Conservation (phyloP, 2,329 filamentous ascomycete species). For the Aquanectria penicillioides region DNA sequence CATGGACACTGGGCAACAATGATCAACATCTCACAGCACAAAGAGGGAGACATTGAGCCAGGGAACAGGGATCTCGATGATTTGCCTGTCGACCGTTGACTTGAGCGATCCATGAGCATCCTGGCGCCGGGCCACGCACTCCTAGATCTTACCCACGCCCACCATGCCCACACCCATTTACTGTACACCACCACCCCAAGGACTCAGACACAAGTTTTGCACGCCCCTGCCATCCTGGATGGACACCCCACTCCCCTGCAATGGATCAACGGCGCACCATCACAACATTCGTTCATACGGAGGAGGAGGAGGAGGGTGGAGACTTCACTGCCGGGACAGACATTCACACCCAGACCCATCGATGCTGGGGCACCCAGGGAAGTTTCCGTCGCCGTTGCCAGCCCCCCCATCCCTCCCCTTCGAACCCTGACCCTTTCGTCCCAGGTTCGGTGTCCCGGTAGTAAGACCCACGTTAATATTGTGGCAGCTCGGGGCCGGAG, state of each 20-base stretch:
- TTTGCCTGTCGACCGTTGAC: slow-evolving; percentile 43
- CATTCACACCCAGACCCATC: slow-evolving; percentile 29
- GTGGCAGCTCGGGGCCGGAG: slow-evolving; percentile 41
- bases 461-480: slow-evolving; percentile 36
- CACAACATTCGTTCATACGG: slow-evolving; percentile 27
- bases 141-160: slow-evolving; percentile 39
- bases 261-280: slow-evolving; percentile 38
- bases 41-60: slow-evolving; percentile 28
- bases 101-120: slow-evolving; percentile 42
- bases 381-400: slow-evolving; percentile 34
- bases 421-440: slow-evolving; percentile 38
- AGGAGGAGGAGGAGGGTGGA: no score
- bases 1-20: slow-evolving; percentile 18
- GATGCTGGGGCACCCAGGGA: slow-evolving; percentile 36
- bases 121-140: slow-evolving; percentile 38
- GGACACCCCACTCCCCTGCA: slow-evolving; percentile 31
- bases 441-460: slow-evolving; percentile 37
- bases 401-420: slow-evolving; percentile 29
- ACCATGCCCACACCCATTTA: no score
- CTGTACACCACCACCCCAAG: slow-evolving; percentile 15
- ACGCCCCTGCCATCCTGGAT: slow-evolving; percentile 14
- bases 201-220: slow-evolving; percentile 21
- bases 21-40: slow-evolving; percentile 33
- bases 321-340: slow-evolving; percentile 39
- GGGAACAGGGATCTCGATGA: slow-evolving; percentile 36